Evolutionary conservation across 129 eudicot genomes (phyloP), one percentile per base, ranked within the genome.

Genomic region (Artemisia argyi): DNA sequence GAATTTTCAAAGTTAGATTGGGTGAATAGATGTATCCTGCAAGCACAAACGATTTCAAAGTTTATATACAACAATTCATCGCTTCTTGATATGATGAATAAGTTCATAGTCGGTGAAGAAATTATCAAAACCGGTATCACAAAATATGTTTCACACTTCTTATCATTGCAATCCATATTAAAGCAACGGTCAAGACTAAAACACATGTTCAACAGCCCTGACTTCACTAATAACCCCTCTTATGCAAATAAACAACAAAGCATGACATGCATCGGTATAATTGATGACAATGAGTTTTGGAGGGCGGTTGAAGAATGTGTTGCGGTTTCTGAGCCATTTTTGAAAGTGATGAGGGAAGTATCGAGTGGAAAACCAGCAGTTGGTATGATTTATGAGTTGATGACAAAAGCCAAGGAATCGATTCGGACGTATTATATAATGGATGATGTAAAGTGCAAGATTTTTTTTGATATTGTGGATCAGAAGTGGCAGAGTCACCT

Each of bases 361-460:
- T 84, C 92, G 14, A 88, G 89, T 44, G 90, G 95, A 35, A 93
- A 89, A 81, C 90, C 96, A 12, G 92, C 90, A 1, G 95, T 85
- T 69, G 96, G 98, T 59, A 81, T 70, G 76, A 77, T 93, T 46
- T 93, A 93, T 53, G 98, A 93, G 79, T 24, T 93, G 77, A 87
- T 93, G 98, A 93, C 94, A 0, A 83, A 84, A 76, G 96, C 98
- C 52, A 89, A 89, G 71, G 96, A 93, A 78, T 93, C 96, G 1
- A 89, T 93, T 30, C 71, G 98, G 82, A 89, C 98, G 2, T 93
- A 89, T 65, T 93, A 89, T 74, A 93, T 93, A 1, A 93, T 93
- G 98, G 98, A 93, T 76, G 98, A 93, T 77, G 74, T 88, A 18
- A 93, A 93, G 75, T 87, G 98, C 83, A 93, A 89, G 84, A 93